A percentile compares a stretch with the other conserved stretches of the same genome.
Conservation (phyloP, 495 filamentous ascomycete species). For the Geopyxis carbonaria region DNA sequence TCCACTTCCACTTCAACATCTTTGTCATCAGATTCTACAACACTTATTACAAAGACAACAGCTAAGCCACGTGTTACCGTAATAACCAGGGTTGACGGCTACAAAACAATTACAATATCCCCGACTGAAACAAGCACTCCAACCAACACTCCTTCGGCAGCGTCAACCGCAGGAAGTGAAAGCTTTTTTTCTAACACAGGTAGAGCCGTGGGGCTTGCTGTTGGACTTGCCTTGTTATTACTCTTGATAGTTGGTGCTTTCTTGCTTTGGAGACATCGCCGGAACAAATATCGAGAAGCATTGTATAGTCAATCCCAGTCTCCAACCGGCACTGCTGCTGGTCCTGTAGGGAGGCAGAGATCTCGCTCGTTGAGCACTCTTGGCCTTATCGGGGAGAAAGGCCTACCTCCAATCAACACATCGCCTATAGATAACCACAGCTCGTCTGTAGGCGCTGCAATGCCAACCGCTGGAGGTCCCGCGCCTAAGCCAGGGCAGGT, state of each 20-base stretch:
- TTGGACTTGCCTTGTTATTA: slow-evolving; percentile 25
- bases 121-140: too few species aligned
- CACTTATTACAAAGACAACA: background rate
- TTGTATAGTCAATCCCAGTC: slow-evolving; percentile 4
- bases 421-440: slow-evolving; percentile 2
- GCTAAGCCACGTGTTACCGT: background rate
- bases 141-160: background rate
- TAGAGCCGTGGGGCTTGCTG: slow-evolving; percentile 24
- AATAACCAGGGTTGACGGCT: background rate
- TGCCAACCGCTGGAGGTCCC: slow-evolving; percentile 7
- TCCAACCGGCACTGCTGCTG: slow-evolving; percentile 13
- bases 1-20: background rate
- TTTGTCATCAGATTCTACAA: background rate
- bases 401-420: slow-evolving; percentile 1
- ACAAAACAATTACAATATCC: background rate
- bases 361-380: slow-evolving; percentile 23
- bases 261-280: slow-evolving; percentile 16
- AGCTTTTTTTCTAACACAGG: slow-evolving; percentile 24
- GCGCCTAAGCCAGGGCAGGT: slow-evolving; percentile 7
- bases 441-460: background rate
- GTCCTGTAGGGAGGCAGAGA: slow-evolving; percentile 17
- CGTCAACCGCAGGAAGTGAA: background rate
- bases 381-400: slow-evolving; percentile 16
- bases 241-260: slow-evolving; percentile 19
- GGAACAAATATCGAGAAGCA: slow-evolving; percentile 1